A percentile compares a stretch with the other conserved stretches of the same genome.
Evolutionary conservation across 2,329 filamentous ascomycete species (phyloP).

Genomic region (Fusarium sp.): DNA sequence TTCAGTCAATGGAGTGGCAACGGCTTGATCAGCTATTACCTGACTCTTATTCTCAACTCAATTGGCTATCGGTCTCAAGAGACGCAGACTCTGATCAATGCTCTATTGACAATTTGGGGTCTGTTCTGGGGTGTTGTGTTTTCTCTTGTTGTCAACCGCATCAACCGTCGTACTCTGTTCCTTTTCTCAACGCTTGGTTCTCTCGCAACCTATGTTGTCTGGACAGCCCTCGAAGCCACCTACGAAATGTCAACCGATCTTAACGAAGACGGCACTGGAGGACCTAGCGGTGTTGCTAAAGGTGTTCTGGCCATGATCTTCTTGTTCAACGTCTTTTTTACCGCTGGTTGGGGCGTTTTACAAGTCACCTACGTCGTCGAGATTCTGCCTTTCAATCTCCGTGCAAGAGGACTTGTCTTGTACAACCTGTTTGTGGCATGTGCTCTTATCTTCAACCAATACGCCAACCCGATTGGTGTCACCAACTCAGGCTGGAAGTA

Average conservation of each 20-base stretch:
- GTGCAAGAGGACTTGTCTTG: slow-evolving; percentile 6
- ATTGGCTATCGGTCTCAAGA: slow-evolving; percentile 22
- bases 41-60: slow-evolving; percentile 23
- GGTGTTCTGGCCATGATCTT: slow-evolving; percentile 27
- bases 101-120: slow-evolving; percentile 6
- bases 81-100: slow-evolving; percentile 17
- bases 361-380: slow-evolving; percentile 25
- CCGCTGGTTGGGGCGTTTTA: slow-evolving; percentile 20
- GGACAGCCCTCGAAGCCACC: slow-evolving; percentile 12
- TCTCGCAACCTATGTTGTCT: slow-evolving; percentile 10
- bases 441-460: slow-evolving; percentile 21
- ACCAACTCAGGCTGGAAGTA: slow-evolving; percentile 16
- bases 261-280: slow-evolving; percentile 15
- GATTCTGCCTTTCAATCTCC: slow-evolving; percentile 15
- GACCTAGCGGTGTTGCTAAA: slow-evolving; percentile 13
- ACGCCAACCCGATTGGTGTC: slow-evolving; percentile 21
- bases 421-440: slow-evolving; percentile 17
- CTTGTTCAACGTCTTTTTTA: slow-evolving; percentile 25
- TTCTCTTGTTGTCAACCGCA: slow-evolving; percentile 11
- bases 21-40: slow-evolving; percentile 18
- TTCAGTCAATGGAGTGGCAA: slow-evolving; percentile 28
- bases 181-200: slow-evolving; percentile 17
- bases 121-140: slow-evolving; percentile 24
- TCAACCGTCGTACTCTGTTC: slow-evolving; percentile 12
- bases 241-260: slow-evolving; percentile 23